A percentile compares a stretch with the other conserved stretches of the same genome.
These are phyloP conservation scores for Inga laurina DNA, from an alignment of 306 rosid species.

Conservation along the genomic window DNA sequence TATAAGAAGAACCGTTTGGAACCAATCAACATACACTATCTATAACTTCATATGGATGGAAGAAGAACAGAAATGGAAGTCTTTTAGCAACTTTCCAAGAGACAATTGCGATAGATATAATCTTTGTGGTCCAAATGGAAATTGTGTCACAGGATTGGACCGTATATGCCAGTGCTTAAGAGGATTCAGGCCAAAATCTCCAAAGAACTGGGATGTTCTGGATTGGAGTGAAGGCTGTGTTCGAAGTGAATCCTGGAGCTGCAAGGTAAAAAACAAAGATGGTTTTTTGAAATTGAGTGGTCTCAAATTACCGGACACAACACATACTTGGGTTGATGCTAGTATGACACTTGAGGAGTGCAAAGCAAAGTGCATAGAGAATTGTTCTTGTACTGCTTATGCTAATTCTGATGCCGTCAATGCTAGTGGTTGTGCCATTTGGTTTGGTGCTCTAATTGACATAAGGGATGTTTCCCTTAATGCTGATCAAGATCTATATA, in stretches of 20 bases:
- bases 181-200: slow-evolving; percentile 46
- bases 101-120: slow-evolving; percentile 47
- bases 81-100: slow-evolving; percentile 15
- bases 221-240: slow-evolving; percentile 47
- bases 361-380: slow-evolving; percentile 33
- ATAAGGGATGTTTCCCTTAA: not conserved
- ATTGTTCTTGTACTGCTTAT: slow-evolving; percentile 54
- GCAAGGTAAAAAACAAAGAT: not conserved
- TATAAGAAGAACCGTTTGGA: slow-evolving; percentile 28
- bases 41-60: slow-evolving; percentile 28
- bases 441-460: not conserved
- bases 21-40: slow-evolving; percentile 27
- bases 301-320: slow-evolving; percentile 49
- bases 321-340: slow-evolving; percentile 37
- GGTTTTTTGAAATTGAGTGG: slow-evolving; percentile 28
- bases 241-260: slow-evolving; percentile 25
- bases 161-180: slow-evolving; percentile 47
- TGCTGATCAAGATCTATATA: not conserved
- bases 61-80: slow-evolving; percentile 31
- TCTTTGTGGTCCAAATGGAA: slow-evolving; percentile 45
- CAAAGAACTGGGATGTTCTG: slow-evolving; percentile 22
- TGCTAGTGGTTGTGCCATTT: not conserved
- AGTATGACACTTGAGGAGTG: slow-evolving; percentile 45
- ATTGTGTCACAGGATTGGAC: slow-evolving; percentile 20
- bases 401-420: not conserved